Percentiles rank a stretch among this genome's conserved stretches.
These are phyloP conservation scores for Phytophthora foliorum DNA, from an alignment of 352 stramenopile species.

Conservation along the genomic window DNA sequence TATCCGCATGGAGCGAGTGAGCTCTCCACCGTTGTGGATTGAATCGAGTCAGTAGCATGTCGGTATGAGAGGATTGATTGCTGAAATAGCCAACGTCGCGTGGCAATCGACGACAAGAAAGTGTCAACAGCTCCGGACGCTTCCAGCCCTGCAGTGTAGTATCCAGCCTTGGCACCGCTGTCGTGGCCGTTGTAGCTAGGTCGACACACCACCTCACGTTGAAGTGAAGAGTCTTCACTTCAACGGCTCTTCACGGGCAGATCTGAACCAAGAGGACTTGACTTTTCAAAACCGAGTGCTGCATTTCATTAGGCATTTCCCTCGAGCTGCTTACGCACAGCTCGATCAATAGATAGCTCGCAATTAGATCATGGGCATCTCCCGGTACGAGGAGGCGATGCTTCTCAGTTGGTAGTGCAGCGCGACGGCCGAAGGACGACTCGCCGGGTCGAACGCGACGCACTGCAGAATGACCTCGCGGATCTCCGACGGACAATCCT, in stretches of 20 bases:
- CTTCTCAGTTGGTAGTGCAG: slow-evolving; percentile 67
- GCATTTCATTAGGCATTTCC: slow-evolving; percentile 16
- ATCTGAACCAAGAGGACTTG: neutral
- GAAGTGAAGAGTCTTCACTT: too few species aligned
- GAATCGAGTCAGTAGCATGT: neutral
- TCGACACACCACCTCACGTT: too few species aligned
- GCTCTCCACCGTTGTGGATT: neutral
- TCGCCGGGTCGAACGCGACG: slow-evolving; percentile 45
- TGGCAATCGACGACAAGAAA: slow-evolving; percentile 1
- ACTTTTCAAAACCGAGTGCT: slow-evolving; percentile 7
- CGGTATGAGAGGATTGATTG: neutral
- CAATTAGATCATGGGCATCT: slow-evolving; percentile 24
- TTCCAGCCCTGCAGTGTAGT: slow-evolving; percentile 1
- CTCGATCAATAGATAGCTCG: slow-evolving; percentile 6
- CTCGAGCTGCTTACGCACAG: neutral
- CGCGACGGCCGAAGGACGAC: slow-evolving; percentile 61
- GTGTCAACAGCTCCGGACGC: slow-evolving; percentile 9
- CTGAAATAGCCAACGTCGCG: neutral
- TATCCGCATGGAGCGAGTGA: slow-evolving; percentile 1
- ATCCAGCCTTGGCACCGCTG: neutral
- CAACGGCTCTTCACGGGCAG: too few species aligned
- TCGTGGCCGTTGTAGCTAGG: neutral
- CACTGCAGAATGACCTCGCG: slow-evolving; percentile 54
- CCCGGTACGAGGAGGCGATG: slow-evolving; percentile 32
- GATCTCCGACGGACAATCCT: slow-evolving; percentile 56